phyloP scores from a whole-genome alignment of 345 rosid genomes.

The Heritiera fomes region DNA sequence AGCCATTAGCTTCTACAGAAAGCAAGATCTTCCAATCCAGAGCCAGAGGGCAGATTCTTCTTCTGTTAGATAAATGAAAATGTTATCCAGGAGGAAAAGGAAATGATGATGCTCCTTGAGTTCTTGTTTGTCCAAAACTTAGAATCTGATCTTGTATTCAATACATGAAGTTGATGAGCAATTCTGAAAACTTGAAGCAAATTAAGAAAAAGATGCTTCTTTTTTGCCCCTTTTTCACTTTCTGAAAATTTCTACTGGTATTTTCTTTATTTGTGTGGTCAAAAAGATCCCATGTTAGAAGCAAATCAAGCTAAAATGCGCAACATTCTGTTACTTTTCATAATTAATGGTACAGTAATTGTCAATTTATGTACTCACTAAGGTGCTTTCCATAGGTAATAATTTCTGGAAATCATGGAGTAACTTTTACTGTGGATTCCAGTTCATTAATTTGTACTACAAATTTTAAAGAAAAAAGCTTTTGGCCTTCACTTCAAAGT shows the following conservation, averaged over 20 bases:
- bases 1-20: constrained; percentile 37
- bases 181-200: background rate
- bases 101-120: constrained; percentile 32
- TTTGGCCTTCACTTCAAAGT: background rate
- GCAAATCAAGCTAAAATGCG: background rate
- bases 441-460: background rate
- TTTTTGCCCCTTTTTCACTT: too few relatives aligned
- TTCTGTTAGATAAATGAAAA: constrained; percentile 14
- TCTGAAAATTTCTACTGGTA: background rate
- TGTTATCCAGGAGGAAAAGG: constrained; percentile 10
- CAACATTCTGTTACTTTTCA: background rate
- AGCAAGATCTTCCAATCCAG: constrained; percentile 32
- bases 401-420: background rate
- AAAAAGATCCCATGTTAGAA: background rate
- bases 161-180: background rate
- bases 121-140: constrained; percentile 3
- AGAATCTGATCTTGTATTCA: constrained; percentile 21
- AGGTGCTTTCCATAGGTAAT: background rate
- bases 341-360: background rate
- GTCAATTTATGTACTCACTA: background rate
- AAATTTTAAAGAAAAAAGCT: background rate
- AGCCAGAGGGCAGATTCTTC: constrained; percentile 32
- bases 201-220: background rate
- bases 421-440: background rate
- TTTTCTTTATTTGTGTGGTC: background rate